Evolutionary conservation across 2,329 filamentous ascomycete genomes (phyloP).

Genomic region (Madurella mycetomatis): DNA sequence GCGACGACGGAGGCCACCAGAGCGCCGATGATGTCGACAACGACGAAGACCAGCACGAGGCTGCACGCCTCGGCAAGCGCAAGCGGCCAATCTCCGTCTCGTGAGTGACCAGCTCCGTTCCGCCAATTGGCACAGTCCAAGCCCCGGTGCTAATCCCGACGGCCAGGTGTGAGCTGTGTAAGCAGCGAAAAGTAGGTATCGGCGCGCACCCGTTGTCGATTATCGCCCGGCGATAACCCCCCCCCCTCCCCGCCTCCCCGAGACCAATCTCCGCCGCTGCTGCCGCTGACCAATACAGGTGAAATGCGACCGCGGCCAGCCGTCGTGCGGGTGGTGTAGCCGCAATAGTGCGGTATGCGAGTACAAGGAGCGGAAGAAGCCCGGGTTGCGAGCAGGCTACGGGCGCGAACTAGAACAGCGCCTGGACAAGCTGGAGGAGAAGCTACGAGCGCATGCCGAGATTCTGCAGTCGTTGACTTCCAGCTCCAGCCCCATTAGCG

Average conservation of each 20-base stretch:
- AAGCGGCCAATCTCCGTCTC: slow-evolving; percentile 59
- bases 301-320: slow-evolving; percentile 72
- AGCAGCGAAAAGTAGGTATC: slow-evolving; percentile 66
- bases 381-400: slow-evolving; percentile 62
- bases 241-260: background rate
- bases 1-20: slow-evolving; percentile 48
- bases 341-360: slow-evolving; percentile 61
- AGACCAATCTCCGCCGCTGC: background rate
- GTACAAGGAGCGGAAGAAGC: slow-evolving; percentile 66
- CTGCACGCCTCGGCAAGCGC: slow-evolving; percentile 48
- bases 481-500: slow-evolving; percentile 32
- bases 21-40: slow-evolving; percentile 42
- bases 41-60: slow-evolving; percentile 41
- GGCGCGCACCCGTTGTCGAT: background rate
- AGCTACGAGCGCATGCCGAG: slow-evolving; percentile 61
- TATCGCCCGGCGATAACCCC: background rate
- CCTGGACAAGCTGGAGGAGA: slow-evolving; percentile 64
- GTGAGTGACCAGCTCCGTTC: slow-evolving; percentile 38
- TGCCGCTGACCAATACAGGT: slow-evolving; percentile 41
- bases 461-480: slow-evolving; percentile 56
- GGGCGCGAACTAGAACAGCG: slow-evolving; percentile 69
- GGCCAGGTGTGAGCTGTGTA: slow-evolving; percentile 68
- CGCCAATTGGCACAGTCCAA: slow-evolving; percentile 5
- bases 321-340: slow-evolving; percentile 64
- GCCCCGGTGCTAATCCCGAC: slow-evolving; percentile 7